Percentiles rank a stretch among this genome's conserved stretches.
These are phyloP conservation scores for Globisporangium cylindrosporum DNA, from an alignment of 352 stramenopile species.

Conservation along the genomic window DNA sequence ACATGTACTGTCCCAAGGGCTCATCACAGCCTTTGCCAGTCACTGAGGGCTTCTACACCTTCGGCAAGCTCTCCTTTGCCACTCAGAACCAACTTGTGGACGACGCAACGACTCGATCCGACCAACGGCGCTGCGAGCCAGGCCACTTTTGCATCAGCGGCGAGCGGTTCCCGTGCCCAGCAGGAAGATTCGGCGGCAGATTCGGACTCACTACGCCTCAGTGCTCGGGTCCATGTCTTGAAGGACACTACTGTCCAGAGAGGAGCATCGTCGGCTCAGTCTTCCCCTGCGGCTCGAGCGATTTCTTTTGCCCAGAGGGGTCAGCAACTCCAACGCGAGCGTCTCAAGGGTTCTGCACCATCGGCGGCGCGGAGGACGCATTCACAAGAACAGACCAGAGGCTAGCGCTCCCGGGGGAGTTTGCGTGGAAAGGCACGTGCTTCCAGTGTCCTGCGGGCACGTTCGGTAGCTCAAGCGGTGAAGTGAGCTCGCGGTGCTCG, in stretches of 20 bases:
- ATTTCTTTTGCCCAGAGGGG: conserved; percentile 34
- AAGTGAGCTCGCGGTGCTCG: conserved; percentile 46
- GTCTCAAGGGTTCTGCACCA: conserved; percentile 33
- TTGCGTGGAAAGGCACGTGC: conserved; percentile 53
- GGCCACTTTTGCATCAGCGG: conserved; percentile 73
- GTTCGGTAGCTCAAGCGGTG: conserved; percentile 41
- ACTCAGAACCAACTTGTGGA: conserved; percentile 21
- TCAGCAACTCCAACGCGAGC: conserved; percentile 15
- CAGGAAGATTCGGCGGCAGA: conserved; percentile 51
- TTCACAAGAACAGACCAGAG: conserved; percentile 30
- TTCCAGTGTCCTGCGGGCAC: conserved; percentile 61
- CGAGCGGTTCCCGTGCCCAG: conserved; percentile 59
- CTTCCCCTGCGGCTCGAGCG: conserved; percentile 23
- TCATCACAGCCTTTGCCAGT: conserved; percentile 43
- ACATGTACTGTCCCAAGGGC: conserved; percentile 56
- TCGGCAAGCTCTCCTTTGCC: conserved; percentile 19
- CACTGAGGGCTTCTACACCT: conserved; percentile 46
- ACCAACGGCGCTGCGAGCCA: conserved; percentile 41
- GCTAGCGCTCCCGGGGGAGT: conserved; percentile 42
- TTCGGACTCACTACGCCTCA: conserved; percentile 21
- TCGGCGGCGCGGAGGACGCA: conserved; percentile 6
- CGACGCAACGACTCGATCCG: conserved; percentile 48
- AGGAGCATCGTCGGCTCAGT: conserved; percentile 19
- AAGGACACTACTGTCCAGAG: conserved; percentile 41
- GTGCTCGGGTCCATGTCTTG: conserved; percentile 40